phyloP scores from a whole-genome alignment of 345 rosid genomes.

The Moringa oleifera region DNA sequence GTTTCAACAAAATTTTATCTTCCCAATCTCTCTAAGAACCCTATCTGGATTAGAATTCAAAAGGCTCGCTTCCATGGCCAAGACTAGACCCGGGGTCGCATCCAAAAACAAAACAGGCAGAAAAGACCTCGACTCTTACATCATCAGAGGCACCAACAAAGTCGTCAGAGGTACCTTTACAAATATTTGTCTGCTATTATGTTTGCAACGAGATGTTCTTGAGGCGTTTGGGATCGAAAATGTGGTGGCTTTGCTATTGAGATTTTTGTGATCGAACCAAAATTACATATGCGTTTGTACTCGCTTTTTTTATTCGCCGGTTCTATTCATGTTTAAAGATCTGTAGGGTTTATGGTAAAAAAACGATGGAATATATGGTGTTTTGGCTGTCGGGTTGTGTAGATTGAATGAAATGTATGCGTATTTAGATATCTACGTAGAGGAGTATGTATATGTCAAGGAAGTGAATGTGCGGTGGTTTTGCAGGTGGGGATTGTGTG shows the following conservation, averaged over 20 bases:
- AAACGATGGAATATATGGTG: no score
- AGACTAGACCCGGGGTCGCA: slow-evolving; percentile 61
- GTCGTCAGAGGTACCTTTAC: slow-evolving; percentile 44
- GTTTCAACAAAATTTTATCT: background rate
- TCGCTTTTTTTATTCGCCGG: no score
- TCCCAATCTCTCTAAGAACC: slow-evolving; percentile 8
- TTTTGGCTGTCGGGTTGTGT: no score
- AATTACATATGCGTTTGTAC: no score
- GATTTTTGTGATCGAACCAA: background rate
- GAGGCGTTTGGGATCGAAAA: background rate
- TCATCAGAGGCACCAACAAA: slow-evolving; percentile 65
- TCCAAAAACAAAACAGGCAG: slow-evolving; percentile 41
- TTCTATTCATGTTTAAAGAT: no score
- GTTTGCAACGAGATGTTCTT: background rate
- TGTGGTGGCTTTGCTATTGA: background rate
- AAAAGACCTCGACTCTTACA: slow-evolving; percentile 55
- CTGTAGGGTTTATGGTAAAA: no score
- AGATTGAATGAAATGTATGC: background rate
- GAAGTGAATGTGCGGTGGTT: slow-evolving; percentile 7
- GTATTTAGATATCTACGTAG: background rate
- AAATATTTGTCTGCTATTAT: background rate
- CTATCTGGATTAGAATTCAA: slow-evolving; percentile 4
- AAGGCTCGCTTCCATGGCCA: slow-evolving; percentile 48
- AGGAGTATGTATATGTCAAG: background rate
- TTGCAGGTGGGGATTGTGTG: slow-evolving; percentile 74